These are phyloP conservation scores for Botrytis fabae DNA, from an alignment of 2,329 filamentous ascomycete genomes.

Conservation along the genomic window DNA sequence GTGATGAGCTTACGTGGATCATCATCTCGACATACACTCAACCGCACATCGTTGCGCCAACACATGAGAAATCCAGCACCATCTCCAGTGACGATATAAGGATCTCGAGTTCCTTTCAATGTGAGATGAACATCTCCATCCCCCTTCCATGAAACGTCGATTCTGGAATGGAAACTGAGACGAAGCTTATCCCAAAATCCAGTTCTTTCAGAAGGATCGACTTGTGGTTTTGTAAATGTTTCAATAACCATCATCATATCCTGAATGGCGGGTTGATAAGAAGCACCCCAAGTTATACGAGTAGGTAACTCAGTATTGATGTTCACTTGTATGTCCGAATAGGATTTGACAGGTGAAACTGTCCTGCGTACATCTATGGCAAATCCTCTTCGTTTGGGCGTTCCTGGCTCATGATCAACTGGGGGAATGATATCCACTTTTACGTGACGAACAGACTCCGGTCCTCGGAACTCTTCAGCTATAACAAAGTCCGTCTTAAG, in stretches of 20 bases:
- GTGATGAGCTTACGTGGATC: constrained; percentile 94
- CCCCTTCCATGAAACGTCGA: constrained; percentile 88
- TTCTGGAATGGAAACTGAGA: constrained; percentile 87
- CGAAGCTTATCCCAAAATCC: constrained; percentile 99
- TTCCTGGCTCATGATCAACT: constrained; percentile 53
- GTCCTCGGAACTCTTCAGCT: constrained; percentile 85
- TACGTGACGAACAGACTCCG: constrained; percentile 77
- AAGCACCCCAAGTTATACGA: constrained; percentile 93
- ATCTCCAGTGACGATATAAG: constrained; percentile 88
- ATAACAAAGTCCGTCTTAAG: constrained; percentile 91
- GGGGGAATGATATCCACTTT: constrained; percentile 82
- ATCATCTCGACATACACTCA: constrained; percentile 79
- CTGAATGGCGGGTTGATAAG: constrained; percentile 95
- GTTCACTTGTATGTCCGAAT: constrained; percentile 86
- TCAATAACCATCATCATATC: constrained; percentile 99
- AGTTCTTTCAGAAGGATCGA: constrained; percentile 89
- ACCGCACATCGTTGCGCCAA: constrained; percentile 91
- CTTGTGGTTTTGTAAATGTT: constrained; percentile 91
- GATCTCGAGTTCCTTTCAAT: constrained; percentile 88
- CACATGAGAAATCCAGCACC: constrained; percentile 98
- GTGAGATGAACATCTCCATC: constrained; percentile 94
- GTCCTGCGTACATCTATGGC: constrained; percentile 85
- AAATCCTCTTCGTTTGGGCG: constrained; percentile 64
- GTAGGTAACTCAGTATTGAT: constrained; percentile 93
- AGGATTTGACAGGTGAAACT: constrained; percentile 93